Evolutionary conservation across 2,329 filamentous ascomycete species (phyloP).

Genomic region (Oidium heveae): DNA sequence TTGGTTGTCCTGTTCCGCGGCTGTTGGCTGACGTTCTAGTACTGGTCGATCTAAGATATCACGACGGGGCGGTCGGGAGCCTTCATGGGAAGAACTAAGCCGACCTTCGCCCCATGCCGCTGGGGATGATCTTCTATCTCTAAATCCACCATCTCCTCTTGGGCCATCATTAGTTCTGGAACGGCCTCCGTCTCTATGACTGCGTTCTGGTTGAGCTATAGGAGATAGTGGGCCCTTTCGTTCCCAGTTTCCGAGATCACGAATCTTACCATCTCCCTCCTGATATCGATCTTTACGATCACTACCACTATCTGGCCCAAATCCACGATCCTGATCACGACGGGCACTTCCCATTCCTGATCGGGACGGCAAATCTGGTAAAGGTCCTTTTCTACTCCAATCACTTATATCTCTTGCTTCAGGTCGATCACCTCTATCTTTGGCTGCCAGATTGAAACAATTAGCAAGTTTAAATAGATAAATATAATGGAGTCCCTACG

Average conservation of each 20-base stretch:
- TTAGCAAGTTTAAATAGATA: constrained; percentile 6
- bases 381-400: constrained; percentile 82
- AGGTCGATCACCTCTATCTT: constrained; percentile 38
- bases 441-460: constrained; percentile 30
- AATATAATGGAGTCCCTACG: constrained; percentile 37
- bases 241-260: constrained; percentile 81
- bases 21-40: constrained; percentile 49
- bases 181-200: constrained; percentile 31
- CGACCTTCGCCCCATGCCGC: constrained; percentile 51
- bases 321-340: constrained; percentile 25
- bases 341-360: constrained; percentile 16
- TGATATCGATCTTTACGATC: constrained; percentile 48
- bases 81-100: constrained; percentile 33
- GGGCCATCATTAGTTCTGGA: constrained; percentile 33
- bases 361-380: constrained; percentile 43
- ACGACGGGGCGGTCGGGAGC: constrained; percentile 53
- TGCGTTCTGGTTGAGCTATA: constrained; percentile 26
- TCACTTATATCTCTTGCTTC: constrained; percentile 64
- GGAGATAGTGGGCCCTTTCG: constrained; percentile 79
- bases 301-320: constrained; percentile 24
- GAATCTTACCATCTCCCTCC: constrained; percentile 46
- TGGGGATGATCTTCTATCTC: constrained; percentile 41
- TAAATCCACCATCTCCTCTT: constrained; percentile 27
- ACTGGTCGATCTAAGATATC: constrained; percentile 48
- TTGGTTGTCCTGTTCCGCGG: constrained; percentile 76